Conservation (phyloP, 2,329 filamentous ascomycete genomes). For the Thielaviopsis ethacetica region DNA sequence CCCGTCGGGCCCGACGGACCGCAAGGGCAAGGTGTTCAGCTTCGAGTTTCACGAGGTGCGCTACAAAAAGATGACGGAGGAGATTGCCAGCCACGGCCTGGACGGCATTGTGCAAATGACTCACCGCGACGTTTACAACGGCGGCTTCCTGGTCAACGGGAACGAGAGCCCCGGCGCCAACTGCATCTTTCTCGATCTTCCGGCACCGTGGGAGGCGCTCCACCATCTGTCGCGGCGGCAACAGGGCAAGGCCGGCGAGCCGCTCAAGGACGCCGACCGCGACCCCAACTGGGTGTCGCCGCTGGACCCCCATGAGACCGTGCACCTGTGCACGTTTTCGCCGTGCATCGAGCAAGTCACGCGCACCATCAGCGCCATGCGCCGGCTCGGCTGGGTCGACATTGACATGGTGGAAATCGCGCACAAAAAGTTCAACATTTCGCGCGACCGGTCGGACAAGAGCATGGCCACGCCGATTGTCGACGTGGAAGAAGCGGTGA, state of each 20-base stretch:
- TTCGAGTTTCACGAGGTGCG: slow-evolving; percentile 68
- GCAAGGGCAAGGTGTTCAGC: slow-evolving; percentile 57
- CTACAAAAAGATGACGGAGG: slow-evolving; percentile 50
- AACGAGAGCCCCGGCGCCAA: slow-evolving; percentile 6
- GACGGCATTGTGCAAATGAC: slow-evolving; percentile 52
- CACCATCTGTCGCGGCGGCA: slow-evolving; percentile 48
- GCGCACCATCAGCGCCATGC: slow-evolving; percentile 64
- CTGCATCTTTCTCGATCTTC: slow-evolving; percentile 63
- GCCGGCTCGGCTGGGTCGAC: slow-evolving; percentile 71
- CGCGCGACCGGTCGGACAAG: slow-evolving; percentile 64
- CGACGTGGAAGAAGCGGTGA: slow-evolving; percentile 64
- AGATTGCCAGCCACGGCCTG: slow-evolving; percentile 53
- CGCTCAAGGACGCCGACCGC: slow-evolving; percentile 20
- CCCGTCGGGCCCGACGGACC: slow-evolving; percentile 27
- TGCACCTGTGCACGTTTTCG: slow-evolving; percentile 83
- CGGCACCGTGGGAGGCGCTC: slow-evolving; percentile 66
- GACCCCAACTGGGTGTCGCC: slow-evolving; percentile 19
- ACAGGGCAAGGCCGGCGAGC: slow-evolving; percentile 15
- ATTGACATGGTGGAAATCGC: slow-evolving; percentile 87
- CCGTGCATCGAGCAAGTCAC: slow-evolving; percentile 96
- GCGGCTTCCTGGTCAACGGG: slow-evolving; percentile 42
- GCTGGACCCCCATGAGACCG: slow-evolving; percentile 54
- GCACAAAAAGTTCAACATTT: slow-evolving; percentile 63
- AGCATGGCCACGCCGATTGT: slow-evolving; percentile 54
- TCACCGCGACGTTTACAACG: slow-evolving; percentile 62